Base-by-base conservation (phyloP, 1,139 yeast species). In the Diutina scorzettiae region DNA sequence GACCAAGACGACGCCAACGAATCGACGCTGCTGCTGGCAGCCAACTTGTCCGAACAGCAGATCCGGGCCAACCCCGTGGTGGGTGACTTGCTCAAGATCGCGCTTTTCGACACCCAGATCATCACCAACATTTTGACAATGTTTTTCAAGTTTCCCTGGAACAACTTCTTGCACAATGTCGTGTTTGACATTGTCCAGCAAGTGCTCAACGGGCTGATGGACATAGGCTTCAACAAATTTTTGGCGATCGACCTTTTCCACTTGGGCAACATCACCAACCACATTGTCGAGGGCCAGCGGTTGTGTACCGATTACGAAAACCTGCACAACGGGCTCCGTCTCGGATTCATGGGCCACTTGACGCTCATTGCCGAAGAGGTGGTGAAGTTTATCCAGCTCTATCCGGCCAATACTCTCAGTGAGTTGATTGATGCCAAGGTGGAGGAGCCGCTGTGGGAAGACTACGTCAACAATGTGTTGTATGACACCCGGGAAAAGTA, bases 171-270 rank as follows among this genome's bases (percentile, higher is more conserved):
- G 62, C 99, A 91, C 62, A 91, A 91, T 55, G 98, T 93, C 45
- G 96, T 91, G 7, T 91, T 91, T 64, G 99, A 91, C 60, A 85
- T 91, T 51, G 94, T 91, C 33, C 99, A 93, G 62, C 99, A 91
- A 60, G 82, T 91, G 12, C 73, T 91, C 56, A 89, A 87, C 60
- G 98, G 97, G 1, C 84, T 95, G 17, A 85, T 91, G 89, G 95
- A 87, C 49, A 82, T 85, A 53, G 74, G 74, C 33, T 91, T 82
- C 66, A 91, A 91, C 63, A 81, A 84, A 53, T 89, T 81, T 55
- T 63, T 91, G 45, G 95, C 95, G 23, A 78, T 85, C 50, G 95
- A 89, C 54, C 66, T 93, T 48, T 85, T 93, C 59, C 81, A 80
- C 44, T 73, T 78, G 50, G 93, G 89, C 34, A 71, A 78, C 42